Percentiles rank a stretch among this genome's conserved stretches.
Conservation (phyloP, 805 yeast species). For the Saturnispora galanensis region DNA sequence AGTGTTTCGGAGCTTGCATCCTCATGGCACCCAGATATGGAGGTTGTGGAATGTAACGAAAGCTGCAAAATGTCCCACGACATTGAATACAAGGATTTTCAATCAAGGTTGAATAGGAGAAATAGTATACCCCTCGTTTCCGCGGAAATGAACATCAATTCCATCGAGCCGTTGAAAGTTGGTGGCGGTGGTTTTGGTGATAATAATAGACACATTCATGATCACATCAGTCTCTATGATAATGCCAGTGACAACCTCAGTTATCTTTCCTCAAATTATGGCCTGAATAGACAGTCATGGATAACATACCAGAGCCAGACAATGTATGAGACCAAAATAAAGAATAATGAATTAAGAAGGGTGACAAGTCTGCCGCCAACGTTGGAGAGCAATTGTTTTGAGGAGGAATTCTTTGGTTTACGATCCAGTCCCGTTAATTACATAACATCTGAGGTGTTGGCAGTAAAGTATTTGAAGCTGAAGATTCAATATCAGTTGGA, state of each 20-base stretch:
- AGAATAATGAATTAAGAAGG: background rate
- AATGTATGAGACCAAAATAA: slow-evolving; percentile 2
- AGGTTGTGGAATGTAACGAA: slow-evolving; percentile 1
- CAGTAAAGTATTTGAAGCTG: slow-evolving; percentile 11
- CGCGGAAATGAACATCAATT: slow-evolving; percentile 25
- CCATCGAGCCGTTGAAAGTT: slow-evolving; percentile 10
- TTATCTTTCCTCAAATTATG: background rate
- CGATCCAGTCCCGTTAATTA: slow-evolving; percentile 5
- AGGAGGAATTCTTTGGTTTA: slow-evolving; percentile 4
- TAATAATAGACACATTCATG: slow-evolving; percentile 11
- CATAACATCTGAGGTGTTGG: slow-evolving; percentile 14
- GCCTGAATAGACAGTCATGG: slow-evolving; percentile 3
- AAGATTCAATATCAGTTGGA: slow-evolving; percentile 10
- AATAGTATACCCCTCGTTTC: slow-evolving; percentile 30
- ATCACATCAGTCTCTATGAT: background rate
- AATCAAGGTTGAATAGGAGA: slow-evolving; percentile 26
- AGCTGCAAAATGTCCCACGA: slow-evolving; percentile 10
- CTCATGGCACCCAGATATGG: background rate
- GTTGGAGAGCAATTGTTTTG: background rate
- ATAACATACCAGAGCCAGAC: slow-evolving; percentile 6
- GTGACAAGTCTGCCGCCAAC: slow-evolving; percentile 3
- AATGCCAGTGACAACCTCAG: slow-evolving; percentile 3
- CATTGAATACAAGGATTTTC: slow-evolving; percentile 15
- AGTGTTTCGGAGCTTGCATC: too few species aligned
- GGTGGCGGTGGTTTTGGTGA: background rate